Percentiles rank a stretch among this genome's conserved stretches.
phyloP scores from a whole-genome alignment of 2,329 filamentous ascomycete species.

The Xylaria sp. region DNA sequence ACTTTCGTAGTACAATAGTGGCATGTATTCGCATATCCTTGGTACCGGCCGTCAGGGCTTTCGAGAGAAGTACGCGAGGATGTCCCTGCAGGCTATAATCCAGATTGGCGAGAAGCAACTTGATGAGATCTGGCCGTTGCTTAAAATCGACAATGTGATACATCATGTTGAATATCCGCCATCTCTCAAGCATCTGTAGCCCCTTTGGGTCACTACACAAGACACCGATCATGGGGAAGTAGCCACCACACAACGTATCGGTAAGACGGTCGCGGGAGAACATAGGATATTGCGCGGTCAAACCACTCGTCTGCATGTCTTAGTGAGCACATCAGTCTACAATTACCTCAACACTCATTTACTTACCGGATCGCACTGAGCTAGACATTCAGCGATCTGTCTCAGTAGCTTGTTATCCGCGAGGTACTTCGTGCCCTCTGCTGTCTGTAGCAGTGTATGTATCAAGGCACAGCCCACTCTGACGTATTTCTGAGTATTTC shows the following conservation, averaged over 20 bases:
- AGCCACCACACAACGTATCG: conserved; percentile 87
- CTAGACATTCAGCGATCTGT: conserved; percentile 93
- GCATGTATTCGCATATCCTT: conserved; percentile 91
- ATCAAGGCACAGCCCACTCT: conserved; percentile 86
- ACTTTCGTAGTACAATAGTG: conserved; percentile 84
- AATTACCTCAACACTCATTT: conserved; percentile 1
- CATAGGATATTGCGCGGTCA: conserved; percentile 82
- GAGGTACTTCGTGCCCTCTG: conserved; percentile 82
- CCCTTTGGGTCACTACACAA: conserved; percentile 82
- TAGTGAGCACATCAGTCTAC: conserved; percentile 20
- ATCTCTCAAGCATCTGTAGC: conserved; percentile 86
- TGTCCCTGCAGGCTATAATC: conserved; percentile 90
- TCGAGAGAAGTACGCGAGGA: conserved; percentile 87
- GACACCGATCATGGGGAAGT: conserved; percentile 89
- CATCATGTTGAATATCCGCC: conserved; percentile 99
- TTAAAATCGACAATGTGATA: conserved; percentile 95
- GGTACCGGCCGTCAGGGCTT: conserved; percentile 86
- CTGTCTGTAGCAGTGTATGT: conserved; percentile 80
- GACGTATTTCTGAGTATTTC: conserved; percentile 92
- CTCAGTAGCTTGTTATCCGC: conserved; percentile 90
- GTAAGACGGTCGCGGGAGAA: conserved; percentile 84
- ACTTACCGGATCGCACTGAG: conserved; percentile 85
- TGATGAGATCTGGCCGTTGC: conserved; percentile 88
- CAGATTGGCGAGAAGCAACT: conserved; percentile 84
- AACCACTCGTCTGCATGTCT: conserved; percentile 60